Base-by-base conservation (phyloP, 2,329 filamentous ascomycete genomes). In the Cladobotryum mycophilum region DNA sequence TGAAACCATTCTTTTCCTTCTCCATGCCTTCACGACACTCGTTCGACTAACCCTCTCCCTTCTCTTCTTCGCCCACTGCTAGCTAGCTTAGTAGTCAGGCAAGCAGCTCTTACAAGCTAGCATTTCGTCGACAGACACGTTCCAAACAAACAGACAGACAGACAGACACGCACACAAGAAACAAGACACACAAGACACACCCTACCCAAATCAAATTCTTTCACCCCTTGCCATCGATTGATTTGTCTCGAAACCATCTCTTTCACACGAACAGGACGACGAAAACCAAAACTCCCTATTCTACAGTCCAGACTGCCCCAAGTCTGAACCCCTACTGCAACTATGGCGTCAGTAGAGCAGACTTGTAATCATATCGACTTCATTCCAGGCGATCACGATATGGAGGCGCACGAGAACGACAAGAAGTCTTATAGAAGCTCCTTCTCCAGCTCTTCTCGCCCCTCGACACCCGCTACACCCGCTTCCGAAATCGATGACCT, bases 391-490 rank as follows among this genome's bases (percentile, higher is more conserved):
- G 45, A 38, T 33, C 51, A 48, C 15, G 18, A 47, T 37, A 33
- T 43, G 35, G 50, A 50, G 41, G 44, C 34, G 25, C 44, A 43
- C 20, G 36, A 47, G 18, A 44, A 42, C 22, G 38, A 37, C 35
- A 5, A 18, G 35, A 47, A 41, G 30, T 41, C 51, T 53, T 60
- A 60, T 58, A 61, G 54, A 54, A 33, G 51, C 49, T 54, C 55
- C 34, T 49, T 52, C 33, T 48, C 57, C 49, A 53, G 53, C 53
- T 56, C 52, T 41, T 53, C 52, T 18, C 45, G 45, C 44, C 40
- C 53, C 45, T 36, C 41, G 15, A 41, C 38, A 20, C 38, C 38
- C 38, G 38, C 18, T 49, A 45, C 45, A 38, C 53, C 41, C 22
- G 45, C 25, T 53, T 46, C 55, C 36, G 17, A 22, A 18, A 38